Evolutionary conservation across 2,329 filamentous ascomycete genomes (phyloP), one percentile per base, ranked within the genome.

Genomic region (Colletotrichum sansevieriae): DNA sequence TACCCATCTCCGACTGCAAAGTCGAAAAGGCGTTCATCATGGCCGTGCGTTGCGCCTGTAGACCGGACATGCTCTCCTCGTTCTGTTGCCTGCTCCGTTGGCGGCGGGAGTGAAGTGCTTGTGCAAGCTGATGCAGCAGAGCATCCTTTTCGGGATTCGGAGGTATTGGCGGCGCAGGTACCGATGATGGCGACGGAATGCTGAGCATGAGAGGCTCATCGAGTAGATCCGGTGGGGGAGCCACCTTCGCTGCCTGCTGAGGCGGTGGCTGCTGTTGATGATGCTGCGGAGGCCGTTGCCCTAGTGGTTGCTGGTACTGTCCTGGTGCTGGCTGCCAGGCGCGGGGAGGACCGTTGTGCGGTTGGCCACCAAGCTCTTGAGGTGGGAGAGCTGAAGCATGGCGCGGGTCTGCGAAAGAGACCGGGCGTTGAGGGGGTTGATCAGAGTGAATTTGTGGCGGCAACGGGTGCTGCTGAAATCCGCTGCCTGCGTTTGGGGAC

Each of bases 91-190:
- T 87, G 61, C 90, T 91, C 55, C 87, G 86, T 70, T 90, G 88
- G 15, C 95, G 90, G 71, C 92, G 90, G 44, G 87, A 82, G 63
- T 90, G 84, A 3, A 98, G 83, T 0, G 90, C 88, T 64, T 87
- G 84, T 41, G 91, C 94, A 35, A 98, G 87, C 51, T 94, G 92
- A 61, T 87, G 87, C 3, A 97, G 85, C 15, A 98, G 87, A 20
- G 92, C 91, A 78, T 98, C 94, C 77, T 97, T 98, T 80, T 98
- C 94, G 0, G 96, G 96, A 75, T 99, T 99, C 0, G 94, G 95
- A 0, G 96, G 95, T 37, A 98, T 94, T 0, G 95, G 95, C 0
- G 96, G 95, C 1, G 94, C 89, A 6, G 91, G 85, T 8, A 89
- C 77, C 22, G 85, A 81, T 0, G 83, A 81, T 4, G 81, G 78